A percentile compares a stretch with the other conserved stretches of the same genome.
These are phyloP conservation scores for Miamiensis avidus DNA, from an alignment of 169 alveolate genomes.

Conservation along the genomic window DNA sequence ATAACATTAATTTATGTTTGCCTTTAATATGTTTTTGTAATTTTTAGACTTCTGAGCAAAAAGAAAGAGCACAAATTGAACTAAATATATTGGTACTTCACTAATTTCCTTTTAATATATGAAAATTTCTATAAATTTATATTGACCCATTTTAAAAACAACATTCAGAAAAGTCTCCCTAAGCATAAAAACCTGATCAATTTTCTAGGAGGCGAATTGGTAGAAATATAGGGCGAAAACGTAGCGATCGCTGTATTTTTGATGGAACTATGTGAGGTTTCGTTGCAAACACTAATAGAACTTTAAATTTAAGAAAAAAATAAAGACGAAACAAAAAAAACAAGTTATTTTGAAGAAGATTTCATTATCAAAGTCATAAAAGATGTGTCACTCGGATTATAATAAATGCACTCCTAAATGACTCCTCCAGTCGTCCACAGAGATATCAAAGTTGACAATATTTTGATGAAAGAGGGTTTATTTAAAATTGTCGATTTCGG, in stretches of 20 bases:
- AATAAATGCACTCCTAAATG: conserved; percentile 68
- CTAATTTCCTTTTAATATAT: background rate
- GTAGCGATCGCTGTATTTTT: conserved; percentile 56
- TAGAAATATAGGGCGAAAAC: conserved; percentile 33
- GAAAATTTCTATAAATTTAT: conserved; percentile 26
- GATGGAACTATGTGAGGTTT: conserved; percentile 78
- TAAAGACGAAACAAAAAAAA: conserved; percentile 45
- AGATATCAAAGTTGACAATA: conserved; percentile 86
- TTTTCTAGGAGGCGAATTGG: conserved; percentile 40
- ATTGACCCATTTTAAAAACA: too few relatives aligned
- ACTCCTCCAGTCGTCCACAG: conserved; percentile 79
- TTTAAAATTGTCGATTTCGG: conserved; percentile 92
- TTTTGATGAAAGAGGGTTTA: conserved; percentile 55
- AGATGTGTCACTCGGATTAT: conserved; percentile 15
- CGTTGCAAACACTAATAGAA: conserved; percentile 35
- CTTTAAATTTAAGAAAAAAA: conserved; percentile 47
- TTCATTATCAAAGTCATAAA: background rate
- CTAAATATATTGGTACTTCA: conserved; percentile 1
- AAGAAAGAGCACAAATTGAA: conserved; percentile 11
- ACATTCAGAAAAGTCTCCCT: conserved; percentile 59
- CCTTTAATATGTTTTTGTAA: too few relatives aligned
- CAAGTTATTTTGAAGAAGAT: conserved; percentile 35
- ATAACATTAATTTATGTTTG: background rate
- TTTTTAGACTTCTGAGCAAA: conserved; percentile 9
- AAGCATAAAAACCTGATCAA: conserved; percentile 53